Percentiles rank a stretch among this genome's conserved stretches.
Conservation (phyloP, 2,329 filamentous ascomycete genomes). For the Lasiodiplodia hormozganensis region DNA sequence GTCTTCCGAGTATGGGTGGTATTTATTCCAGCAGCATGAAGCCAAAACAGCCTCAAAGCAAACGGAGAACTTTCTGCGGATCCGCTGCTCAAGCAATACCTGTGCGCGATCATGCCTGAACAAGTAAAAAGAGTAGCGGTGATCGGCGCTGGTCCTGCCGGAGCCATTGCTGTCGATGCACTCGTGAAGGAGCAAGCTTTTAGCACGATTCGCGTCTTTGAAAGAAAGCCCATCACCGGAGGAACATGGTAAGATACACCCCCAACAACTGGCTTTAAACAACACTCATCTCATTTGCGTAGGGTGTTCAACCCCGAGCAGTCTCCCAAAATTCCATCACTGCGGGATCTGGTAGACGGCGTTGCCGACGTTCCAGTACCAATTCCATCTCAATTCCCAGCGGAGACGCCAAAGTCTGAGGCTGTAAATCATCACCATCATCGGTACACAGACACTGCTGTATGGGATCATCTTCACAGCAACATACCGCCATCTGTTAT, state of each 20-base stretch:
- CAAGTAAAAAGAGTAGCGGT: constrained; percentile 54
- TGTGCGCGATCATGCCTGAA: not conserved
- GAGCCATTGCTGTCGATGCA: constrained; percentile 67
- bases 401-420: constrained; percentile 32
- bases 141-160: constrained; percentile 67
- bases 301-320: constrained; percentile 38
- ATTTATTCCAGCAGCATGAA: not conserved
- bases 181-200: constrained; percentile 65
- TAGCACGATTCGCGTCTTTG: constrained; percentile 66
- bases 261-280: rapidly evolving
- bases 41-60: not conserved
- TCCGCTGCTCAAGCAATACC: not conserved
- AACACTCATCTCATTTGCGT: not conserved
- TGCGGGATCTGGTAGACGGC: constrained; percentile 32
- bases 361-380: constrained; percentile 34
- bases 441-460: constrained; percentile 39
- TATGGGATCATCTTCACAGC: constrained; percentile 69
- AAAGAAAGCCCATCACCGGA: constrained; percentile 64
- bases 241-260: constrained; percentile 64
- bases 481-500: constrained; percentile 67
- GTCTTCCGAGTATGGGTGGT: not conserved
- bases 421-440: constrained; percentile 29
- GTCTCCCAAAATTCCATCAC: constrained; percentile 33
- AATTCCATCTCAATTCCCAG: constrained; percentile 35
- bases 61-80: not conserved